Conservation (phyloP, 768 basidiomycete species). For the Tricholoma hemisulphureum region DNA sequence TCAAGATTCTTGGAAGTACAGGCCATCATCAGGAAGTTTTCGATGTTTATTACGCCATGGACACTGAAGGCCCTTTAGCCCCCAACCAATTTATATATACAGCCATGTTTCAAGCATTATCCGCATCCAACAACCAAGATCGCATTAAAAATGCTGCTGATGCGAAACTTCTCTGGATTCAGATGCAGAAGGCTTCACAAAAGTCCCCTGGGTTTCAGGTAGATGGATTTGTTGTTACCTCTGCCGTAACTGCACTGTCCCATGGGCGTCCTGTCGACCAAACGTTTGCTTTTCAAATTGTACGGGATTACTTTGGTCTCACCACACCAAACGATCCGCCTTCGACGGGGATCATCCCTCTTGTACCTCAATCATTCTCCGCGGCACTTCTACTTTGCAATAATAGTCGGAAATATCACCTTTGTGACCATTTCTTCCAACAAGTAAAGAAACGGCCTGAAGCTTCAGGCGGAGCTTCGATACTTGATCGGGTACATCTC, state of each 20-base stretch:
- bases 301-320: conserved; percentile 63
- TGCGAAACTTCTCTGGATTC: conserved; percentile 69
- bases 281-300: conserved; percentile 63
- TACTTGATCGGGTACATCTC: conserved; percentile 55
- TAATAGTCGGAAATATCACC: conserved; percentile 41
- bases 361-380: conserved; percentile 49
- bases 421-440: conserved; percentile 56
- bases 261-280: conserved; percentile 59
- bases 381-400: conserved; percentile 59
- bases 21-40: conserved; percentile 65
- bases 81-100: conserved; percentile 63
- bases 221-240: conserved; percentile 52
- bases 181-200: conserved; percentile 53
- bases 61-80: conserved; percentile 58
- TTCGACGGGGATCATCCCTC: conserved; percentile 36
- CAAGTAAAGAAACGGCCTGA: conserved; percentile 52
- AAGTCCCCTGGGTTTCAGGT: conserved; percentile 44
- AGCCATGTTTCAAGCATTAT: conserved; percentile 58
- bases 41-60: conserved; percentile 71
- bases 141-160: conserved; percentile 54
- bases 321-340: conserved; percentile 42
- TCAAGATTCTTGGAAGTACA: conserved; percentile 63
- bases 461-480: conserved; percentile 32
- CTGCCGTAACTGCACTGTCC: conserved; percentile 54
- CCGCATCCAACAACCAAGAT: conserved; percentile 25